Evolutionary conservation across 257 asterid species (phyloP).

Genomic region (Jaltomata sinuosa): DNA sequence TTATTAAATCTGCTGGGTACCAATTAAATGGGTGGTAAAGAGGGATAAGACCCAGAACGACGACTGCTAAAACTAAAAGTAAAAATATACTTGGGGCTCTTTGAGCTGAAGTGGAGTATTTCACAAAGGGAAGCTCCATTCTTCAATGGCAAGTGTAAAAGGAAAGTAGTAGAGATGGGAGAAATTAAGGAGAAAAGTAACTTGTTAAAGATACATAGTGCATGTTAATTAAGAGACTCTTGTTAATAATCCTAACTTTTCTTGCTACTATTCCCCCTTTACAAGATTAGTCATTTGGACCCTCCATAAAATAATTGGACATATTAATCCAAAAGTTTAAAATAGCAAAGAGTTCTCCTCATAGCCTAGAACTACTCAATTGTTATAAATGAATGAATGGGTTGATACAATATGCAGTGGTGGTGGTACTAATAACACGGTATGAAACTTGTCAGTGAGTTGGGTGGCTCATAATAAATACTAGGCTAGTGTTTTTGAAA

Average conservation of each 20-base stretch:
- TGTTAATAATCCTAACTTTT: background rate
- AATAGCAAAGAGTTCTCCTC: background rate
- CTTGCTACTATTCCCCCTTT: background rate
- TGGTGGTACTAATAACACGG: too few species aligned
- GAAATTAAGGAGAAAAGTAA: background rate
- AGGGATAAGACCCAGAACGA: slow-evolving; percentile 26
- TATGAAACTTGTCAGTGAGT: too few species aligned
- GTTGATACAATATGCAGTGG: too few species aligned
- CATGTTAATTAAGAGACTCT: background rate
- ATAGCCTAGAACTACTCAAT: background rate
- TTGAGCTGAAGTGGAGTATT: background rate
- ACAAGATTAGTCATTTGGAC: background rate
- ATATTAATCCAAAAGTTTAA: background rate
- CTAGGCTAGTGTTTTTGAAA: too few species aligned
- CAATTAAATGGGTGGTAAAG: slow-evolving; percentile 18
- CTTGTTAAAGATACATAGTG: background rate
- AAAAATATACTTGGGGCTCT: slow-evolving; percentile 6
- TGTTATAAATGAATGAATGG: background rate
- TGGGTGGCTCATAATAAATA: too few species aligned
- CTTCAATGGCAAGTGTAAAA: background rate
- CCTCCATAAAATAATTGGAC: background rate
- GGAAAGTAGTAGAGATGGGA: background rate
- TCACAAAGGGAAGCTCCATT: slow-evolving; percentile 23
- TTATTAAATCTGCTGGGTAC: background rate
- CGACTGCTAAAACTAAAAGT: slow-evolving; percentile 12